Evolutionary conservation across 805 yeast genomes (phyloP), one percentile per base, ranked within the genome.

Genomic region (Wickerhamiella parazyma): DNA sequence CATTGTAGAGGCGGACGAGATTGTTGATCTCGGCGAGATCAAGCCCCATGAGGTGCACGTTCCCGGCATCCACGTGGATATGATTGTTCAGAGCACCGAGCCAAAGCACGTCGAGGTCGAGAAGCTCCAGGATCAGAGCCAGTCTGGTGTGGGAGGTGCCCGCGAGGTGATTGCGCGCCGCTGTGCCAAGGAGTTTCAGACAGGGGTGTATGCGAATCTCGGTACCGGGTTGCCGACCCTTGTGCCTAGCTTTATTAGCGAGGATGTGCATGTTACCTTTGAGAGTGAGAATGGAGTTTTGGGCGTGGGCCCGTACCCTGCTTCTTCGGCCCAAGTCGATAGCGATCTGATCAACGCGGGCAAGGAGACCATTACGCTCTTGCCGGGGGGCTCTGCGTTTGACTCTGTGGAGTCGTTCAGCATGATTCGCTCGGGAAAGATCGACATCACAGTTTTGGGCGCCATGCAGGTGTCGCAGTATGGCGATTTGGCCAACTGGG

Each of bases 401-500:
- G 71, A 72, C 2, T 66, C 72, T 4, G 73, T 68, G 41, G 73
- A 68, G 49, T 67, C 72, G n/a, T 70, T 70, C 47, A 67, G 64
- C 22, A 65, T 70, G 70, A 71, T 70, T 36, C 60, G 75, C 29
- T 59, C 69, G 5, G 75, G 75, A 7, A 63, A 65, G 48, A 59
- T 70, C 34, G 60, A 65, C 45, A 51, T 68, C 45, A 63, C 73
- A 1, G 61, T 70, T 35, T 57, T 70, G 12, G 75, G 75, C 4
- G 74, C 71, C 10, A 60, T 70, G 56, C 73, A 70, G 52, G 74
- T 71, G 5, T 65, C 72, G 1, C 60, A 61, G 36, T 56, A 48
- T 38, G 75, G 75, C 31, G 75, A 71, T 45, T 61, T 70, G 31
- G 75, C 75, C 33, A 70, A 70, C 53, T 70, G 75, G 73, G 72